These are phyloP conservation scores for Gentiana dahurica DNA, from an alignment of 257 asterid species.

Conservation along the genomic window DNA sequence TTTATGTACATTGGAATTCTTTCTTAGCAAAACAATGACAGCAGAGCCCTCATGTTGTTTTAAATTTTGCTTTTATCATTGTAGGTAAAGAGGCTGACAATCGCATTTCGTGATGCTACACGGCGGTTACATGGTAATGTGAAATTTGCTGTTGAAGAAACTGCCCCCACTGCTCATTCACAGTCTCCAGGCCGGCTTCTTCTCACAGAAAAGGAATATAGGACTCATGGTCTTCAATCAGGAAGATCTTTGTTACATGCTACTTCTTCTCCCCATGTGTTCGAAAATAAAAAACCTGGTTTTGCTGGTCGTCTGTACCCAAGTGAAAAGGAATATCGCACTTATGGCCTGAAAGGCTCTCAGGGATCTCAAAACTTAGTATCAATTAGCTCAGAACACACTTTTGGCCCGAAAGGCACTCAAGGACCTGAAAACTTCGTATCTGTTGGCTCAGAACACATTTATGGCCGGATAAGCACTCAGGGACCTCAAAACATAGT, in stretches of 20 bases:
- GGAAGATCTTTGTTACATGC: conserved; percentile 30
- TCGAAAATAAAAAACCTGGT: conserved; percentile 27
- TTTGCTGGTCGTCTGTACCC: conserved; percentile 24
- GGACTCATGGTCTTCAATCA: conserved; percentile 58
- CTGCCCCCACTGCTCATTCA: conserved; percentile 10
- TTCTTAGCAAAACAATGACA: background rate
- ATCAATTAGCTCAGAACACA: no score
- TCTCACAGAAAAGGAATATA: conserved; percentile 66
- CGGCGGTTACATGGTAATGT: conserved; percentile 32
- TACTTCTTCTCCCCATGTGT: conserved; percentile 8
- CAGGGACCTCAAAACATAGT: no score
- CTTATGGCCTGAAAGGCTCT: conserved; percentile 41
- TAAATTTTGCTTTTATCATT: conserved; percentile 2
- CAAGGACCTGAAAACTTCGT: no score
- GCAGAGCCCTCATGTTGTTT: conserved; percentile 8
- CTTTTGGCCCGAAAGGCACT: no score
- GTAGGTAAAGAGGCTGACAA: conserved; percentile 49
- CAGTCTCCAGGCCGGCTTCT: conserved; percentile 27
- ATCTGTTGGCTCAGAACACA: no score
- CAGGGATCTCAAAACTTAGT: conserved; percentile 9
- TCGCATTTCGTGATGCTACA: conserved; percentile 34
- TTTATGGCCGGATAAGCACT: no score
- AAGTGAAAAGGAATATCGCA: conserved; percentile 45
- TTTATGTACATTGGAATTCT: background rate
- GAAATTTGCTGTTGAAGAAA: conserved; percentile 20